Conservation (phyloP, 257 asterid genomes). For the Rehmannia glutinosa region DNA sequence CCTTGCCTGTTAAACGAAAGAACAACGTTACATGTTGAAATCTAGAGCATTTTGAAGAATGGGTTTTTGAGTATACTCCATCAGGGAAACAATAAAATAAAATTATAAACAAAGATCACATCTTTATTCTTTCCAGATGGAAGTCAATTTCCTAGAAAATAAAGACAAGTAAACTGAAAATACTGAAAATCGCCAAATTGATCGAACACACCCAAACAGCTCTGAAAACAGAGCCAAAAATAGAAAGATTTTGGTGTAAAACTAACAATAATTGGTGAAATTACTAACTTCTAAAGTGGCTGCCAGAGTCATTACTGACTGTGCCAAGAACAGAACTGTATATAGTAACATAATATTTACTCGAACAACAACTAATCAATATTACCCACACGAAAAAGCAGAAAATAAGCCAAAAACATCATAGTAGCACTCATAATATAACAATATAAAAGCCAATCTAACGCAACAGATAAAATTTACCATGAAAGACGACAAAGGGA, state of each 20-base stretch:
- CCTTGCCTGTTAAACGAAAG: no score
- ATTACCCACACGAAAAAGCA: neutral
- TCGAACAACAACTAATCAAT: neutral
- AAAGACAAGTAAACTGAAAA: neutral
- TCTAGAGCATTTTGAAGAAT: no score
- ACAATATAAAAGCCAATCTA: neutral
- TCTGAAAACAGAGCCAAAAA: neutral
- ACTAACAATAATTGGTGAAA: neutral
- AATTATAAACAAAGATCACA: neutral
- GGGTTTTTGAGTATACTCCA: no score
- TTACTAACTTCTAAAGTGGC: neutral
- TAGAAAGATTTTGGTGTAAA: neutral
- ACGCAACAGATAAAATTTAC: constrained; percentile 29
- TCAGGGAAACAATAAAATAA: neutral
- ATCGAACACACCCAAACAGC: constrained; percentile 1
- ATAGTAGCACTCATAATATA: neutral
- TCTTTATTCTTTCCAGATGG: neutral
- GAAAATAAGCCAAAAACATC: neutral
- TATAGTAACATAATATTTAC: neutral
- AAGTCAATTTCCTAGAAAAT: constrained; percentile 4
- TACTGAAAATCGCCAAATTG: neutral
- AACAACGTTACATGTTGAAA: no score
- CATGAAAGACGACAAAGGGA: constrained; percentile 87
- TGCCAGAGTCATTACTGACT: no score
- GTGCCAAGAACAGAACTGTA: neutral